These are phyloP conservation scores for Babesia ovis DNA, from an alignment of 169 alveolate species.

Conservation along the genomic window DNA sequence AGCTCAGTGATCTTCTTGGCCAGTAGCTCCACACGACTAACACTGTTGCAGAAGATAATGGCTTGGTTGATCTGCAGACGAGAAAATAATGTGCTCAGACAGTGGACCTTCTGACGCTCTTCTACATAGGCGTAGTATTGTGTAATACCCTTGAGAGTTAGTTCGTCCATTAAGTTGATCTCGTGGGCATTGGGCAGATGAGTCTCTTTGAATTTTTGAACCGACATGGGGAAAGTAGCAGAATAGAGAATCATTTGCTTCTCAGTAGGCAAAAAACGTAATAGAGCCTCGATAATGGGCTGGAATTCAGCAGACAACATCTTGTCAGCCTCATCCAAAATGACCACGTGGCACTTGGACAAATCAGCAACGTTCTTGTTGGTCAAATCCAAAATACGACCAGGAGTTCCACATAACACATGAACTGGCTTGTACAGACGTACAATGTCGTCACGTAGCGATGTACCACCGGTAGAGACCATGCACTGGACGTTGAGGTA, in stretches of 20 bases:
- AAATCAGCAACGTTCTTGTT: constrained; percentile 92
- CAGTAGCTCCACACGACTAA: constrained; percentile 96
- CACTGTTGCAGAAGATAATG: constrained; percentile 97
- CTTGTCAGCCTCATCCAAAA: constrained; percentile 99
- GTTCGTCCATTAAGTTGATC: constrained; percentile 97
- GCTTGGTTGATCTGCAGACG: constrained; percentile 96
- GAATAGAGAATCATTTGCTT: constrained; percentile 94
- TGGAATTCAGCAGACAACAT: constrained; percentile 96
- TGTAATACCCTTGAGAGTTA: constrained; percentile 97
- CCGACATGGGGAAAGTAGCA: constrained; percentile 99
- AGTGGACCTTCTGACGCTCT: constrained; percentile 97
- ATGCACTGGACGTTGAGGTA: constrained; percentile 95
- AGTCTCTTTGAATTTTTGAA: constrained; percentile 92
- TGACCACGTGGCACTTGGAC: constrained; percentile 87
- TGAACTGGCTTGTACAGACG: constrained; percentile 94
- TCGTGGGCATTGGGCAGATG: constrained; percentile 95
- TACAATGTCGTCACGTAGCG: constrained; percentile 94
- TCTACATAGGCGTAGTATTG: constrained; percentile 98
- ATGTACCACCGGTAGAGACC: constrained; percentile 99
- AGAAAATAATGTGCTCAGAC: constrained; percentile 94
- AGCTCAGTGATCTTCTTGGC: constrained; percentile 98
- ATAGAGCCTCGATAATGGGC: constrained; percentile 93
- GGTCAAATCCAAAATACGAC: constrained; percentile 95
- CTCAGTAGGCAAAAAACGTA: constrained; percentile 90
- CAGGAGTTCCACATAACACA: constrained; percentile 99